Conservation (phyloP, 345 rosid species). For the Laguncularia racemosa region DNA sequence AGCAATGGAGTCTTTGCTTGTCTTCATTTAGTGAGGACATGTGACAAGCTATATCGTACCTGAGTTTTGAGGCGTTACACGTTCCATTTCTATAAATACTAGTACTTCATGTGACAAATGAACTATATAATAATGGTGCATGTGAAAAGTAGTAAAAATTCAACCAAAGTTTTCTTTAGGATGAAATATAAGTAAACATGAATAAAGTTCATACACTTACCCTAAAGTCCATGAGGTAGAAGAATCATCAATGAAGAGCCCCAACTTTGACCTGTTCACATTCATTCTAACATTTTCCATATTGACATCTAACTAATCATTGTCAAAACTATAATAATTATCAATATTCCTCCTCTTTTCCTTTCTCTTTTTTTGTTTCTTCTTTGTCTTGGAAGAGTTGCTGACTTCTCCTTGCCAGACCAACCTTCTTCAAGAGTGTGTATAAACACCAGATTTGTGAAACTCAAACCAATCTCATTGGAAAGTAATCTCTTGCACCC, state of each 20-base stretch:
- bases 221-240: slow-evolving; percentile 66
- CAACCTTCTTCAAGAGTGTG: slow-evolving; percentile 30
- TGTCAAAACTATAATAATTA: slow-evolving; percentile 21
- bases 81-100: no score
- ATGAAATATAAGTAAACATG: no score
- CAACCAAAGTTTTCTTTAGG: no score
- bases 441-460: slow-evolving; percentile 42
- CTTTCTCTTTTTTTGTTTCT: slow-evolving; percentile 44
- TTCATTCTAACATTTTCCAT: slow-evolving; percentile 16
- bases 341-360: slow-evolving; percentile 35
- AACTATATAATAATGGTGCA: no score
- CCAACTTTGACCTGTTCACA: slow-evolving; percentile 51
- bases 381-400: slow-evolving; percentile 35
- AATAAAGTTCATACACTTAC: slow-evolving; percentile 34
- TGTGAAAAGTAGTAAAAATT: no score
- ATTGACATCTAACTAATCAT: slow-evolving; percentile 30
- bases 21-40: no score
- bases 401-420: slow-evolving; percentile 32
- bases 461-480: slow-evolving; percentile 56
- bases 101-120: no score
- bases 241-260: slow-evolving; percentile 68
- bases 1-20: no score
- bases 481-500: slow-evolving; percentile 30
- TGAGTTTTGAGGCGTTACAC: no score
- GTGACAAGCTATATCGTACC: no score